These are phyloP conservation scores for Pistacia atlantica DNA, from an alignment of 345 rosid genomes.

Conservation along the genomic window DNA sequence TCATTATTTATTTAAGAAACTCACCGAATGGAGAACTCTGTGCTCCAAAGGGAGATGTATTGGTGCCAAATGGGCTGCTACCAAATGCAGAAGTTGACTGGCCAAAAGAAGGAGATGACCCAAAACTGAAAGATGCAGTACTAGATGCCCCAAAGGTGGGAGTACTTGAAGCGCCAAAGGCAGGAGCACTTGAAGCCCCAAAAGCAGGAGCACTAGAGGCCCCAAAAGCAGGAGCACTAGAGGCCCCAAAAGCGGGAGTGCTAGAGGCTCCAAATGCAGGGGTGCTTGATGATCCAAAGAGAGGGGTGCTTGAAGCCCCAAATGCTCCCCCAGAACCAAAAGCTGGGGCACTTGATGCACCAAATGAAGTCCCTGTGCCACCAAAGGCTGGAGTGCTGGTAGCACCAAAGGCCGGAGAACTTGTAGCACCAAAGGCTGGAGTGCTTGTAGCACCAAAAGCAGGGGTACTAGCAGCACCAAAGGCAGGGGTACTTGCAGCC, in stretches of 20 bases:
- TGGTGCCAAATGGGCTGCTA: conserved; percentile 65
- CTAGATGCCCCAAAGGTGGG: conserved; percentile 63
- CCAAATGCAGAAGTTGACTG: conserved; percentile 79
- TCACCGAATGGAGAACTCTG: conserved; percentile 73
- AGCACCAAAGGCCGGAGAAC: background rate
- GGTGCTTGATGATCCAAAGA: conserved; percentile 48
- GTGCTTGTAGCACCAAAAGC: conserved; percentile 49
- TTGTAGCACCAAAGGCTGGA: conserved; percentile 46
- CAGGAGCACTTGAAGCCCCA: conserved; percentile 52
- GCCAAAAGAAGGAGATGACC: conserved; percentile 71
- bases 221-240: conserved; percentile 37
- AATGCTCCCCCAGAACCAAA: conserved; percentile 53
- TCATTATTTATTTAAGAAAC: conserved; percentile 21
- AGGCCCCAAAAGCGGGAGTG: conserved; percentile 39
- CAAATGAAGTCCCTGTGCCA: conserved; percentile 40
- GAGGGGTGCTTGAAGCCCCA: conserved; percentile 43
- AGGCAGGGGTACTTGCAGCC: conserved; percentile 43
- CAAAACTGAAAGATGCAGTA: conserved; percentile 60
- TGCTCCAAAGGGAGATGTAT: conserved; percentile 63
- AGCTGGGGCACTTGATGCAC: conserved; percentile 40
- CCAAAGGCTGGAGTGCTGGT: conserved; percentile 43
- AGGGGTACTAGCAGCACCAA: conserved; percentile 48
- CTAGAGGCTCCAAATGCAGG: conserved; percentile 44
- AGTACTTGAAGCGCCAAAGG: conserved; percentile 56
- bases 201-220: conserved; percentile 42